Evolutionary conservation across 2,329 filamentous ascomycete genomes (phyloP), one percentile per base, ranked within the genome.

Genomic region (Fusarium nanum): DNA sequence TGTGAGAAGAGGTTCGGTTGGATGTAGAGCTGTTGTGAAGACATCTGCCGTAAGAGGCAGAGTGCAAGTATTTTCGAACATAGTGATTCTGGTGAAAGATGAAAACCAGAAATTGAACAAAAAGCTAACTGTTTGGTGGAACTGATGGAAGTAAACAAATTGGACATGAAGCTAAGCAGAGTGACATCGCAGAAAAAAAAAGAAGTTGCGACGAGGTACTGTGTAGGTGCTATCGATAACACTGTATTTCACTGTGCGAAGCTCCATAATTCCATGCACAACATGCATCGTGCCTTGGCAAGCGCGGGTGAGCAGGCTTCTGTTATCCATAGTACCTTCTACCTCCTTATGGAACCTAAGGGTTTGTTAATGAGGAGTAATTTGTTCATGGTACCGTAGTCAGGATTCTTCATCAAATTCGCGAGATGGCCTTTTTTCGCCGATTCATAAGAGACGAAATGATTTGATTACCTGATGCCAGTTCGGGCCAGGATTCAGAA

Each of bases 51-150:
- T 88, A 48, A 98, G 89, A 68, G 94, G 94, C 47, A 98, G 88
- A 27, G 92, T 93, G 85, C 95, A 98, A 71, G 97, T 87, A 71
- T 93, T 97, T 80, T 98, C 94, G 77, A 97, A 93, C 93, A 97
- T 97, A 76, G 23, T 25, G n/a, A 23, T 46, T 37, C 10, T 11
- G 20, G 7, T 13, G n/a, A 28, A 54, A 3, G 14, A 23, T 44
- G 37, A 14, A 37, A 37, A n/a, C 18, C 34, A 37, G 10, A 10
- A n/a, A 37, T 37, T 37, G 34, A n/a, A 37, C 34, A 37, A 37
- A 37, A 37, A n/a, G 34, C 34, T n/a, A 37, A n/a, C 10, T 18
- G 18, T 37, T 37, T 37, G 34, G 34, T 37, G 34, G 18, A 37
- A 37, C 34, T 37, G 34, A 7, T 37, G 6, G 18, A 37, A 37